Evolutionary conservation across 2,329 filamentous ascomycete species (phyloP), one percentile per base, ranked within the genome.

Genomic region (Waltergamsia citrina): DNA sequence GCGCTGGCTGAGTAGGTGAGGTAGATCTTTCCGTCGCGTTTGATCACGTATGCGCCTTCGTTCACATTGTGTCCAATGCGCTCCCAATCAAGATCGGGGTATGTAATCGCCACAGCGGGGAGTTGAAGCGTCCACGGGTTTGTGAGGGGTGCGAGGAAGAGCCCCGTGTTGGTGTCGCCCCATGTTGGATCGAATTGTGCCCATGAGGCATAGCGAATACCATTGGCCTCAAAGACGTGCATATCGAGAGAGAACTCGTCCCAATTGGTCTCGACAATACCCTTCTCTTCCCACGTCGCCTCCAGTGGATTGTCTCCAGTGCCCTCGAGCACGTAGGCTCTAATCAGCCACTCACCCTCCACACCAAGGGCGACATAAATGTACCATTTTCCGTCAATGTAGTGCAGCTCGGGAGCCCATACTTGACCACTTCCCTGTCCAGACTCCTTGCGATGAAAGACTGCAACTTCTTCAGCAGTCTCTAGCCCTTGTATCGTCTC

Each of bases 391-490:
- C 62, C 63, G 24, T 61, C 50, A 18, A 74, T 53, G 31, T 50
- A 50, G 45, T 74, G 70, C 1, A 74, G 55, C 51, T 74, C 70
- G 1, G 70, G 70, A 0, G 70, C 70, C 24, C 15, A 34, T 11
- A 27, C 10, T 9, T 35, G 16, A 7, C 33, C 33, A 24, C 33
- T 35, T 12, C 33, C 33, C 7, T 12, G 33, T 7, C 33, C 33
- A 15, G 33, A 15, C 8, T 14, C 32, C 5, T 20, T 29, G 26
- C 27, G 19, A 8, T 29, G 3, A 18, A 18, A 35, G 4, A 35
- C 19, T 12, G 25, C 27, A 9, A 21, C 23, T 16, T 35, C 33
- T 7, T 16, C 14, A 27, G 33, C 33, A 15, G 22, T 14, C 7
- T 17, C 26, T 8, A 35, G 33, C 12, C 27, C 35, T n/a, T 32